These are phyloP conservation scores for Vitis hybrid DNA, from an alignment of 177 flowering plant species.

Conservation along the genomic window DNA sequence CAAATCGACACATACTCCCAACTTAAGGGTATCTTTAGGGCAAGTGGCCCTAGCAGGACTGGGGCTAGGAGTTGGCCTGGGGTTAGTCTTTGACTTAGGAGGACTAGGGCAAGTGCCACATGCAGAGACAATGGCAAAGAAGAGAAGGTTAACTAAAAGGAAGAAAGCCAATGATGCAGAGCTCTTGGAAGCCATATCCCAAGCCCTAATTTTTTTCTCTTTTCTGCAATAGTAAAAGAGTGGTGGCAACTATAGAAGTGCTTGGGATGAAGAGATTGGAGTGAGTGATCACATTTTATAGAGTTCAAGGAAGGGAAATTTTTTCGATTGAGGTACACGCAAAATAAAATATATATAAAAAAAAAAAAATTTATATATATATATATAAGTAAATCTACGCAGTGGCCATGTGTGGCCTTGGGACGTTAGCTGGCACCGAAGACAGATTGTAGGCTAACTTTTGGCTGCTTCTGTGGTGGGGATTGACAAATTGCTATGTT, in stretches of 20 bases:
- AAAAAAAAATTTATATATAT: neutral
- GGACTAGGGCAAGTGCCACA: slow-evolving; percentile 31
- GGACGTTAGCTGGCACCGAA: slow-evolving; percentile 21
- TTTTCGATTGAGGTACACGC: neutral
- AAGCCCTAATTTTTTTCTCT: neutral
- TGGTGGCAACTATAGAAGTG: neutral
- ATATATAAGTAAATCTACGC: too few relatives aligned
- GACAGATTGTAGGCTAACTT: neutral
- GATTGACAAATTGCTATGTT: slow-evolving; percentile 7
- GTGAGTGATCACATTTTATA: slow-evolving; percentile 7
- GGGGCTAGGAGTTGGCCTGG: slow-evolving; percentile 15
- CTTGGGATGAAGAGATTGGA: slow-evolving; percentile 1
- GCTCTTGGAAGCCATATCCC: slow-evolving; percentile 27
- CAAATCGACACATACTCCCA: slow-evolving; percentile 44
- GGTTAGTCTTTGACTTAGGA: slow-evolving; percentile 4
- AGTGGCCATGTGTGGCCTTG: slow-evolving; percentile 12
- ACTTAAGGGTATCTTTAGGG: slow-evolving; percentile 44
- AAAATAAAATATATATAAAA: neutral
- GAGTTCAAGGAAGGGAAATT: neutral
- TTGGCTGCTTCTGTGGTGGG: slow-evolving; percentile 19
- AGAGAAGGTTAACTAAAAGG: slow-evolving; percentile 34
- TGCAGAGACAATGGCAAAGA: slow-evolving; percentile 30
- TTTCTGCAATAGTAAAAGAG: neutral
- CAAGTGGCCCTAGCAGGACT: slow-evolving; percentile 15
- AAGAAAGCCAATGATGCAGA: slow-evolving; percentile 32